phyloP scores from a whole-genome alignment of 352 stramenopile species.

The Phytophthora europaea region DNA sequence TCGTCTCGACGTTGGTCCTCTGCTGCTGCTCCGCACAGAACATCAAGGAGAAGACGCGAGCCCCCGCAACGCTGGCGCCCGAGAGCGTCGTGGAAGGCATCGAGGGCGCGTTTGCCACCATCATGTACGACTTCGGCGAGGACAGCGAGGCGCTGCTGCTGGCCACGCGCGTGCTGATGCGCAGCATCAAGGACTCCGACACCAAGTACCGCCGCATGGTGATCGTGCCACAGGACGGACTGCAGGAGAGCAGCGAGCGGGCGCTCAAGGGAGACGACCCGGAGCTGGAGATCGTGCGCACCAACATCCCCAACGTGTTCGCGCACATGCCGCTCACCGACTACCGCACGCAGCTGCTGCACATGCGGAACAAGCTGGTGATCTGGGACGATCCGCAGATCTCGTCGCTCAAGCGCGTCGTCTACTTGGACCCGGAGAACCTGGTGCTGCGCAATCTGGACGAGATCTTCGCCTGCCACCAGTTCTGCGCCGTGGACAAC shows the following conservation, averaged over 20 bases:
- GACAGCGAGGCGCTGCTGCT: constrained; percentile 73
- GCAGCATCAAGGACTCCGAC: constrained; percentile 71
- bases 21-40: constrained; percentile 16
- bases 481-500: constrained; percentile 88
- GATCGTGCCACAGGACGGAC: constrained; percentile 75
- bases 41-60: constrained; percentile 1
- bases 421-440: constrained; percentile 86
- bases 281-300: constrained; percentile 70
- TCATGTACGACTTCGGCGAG: constrained; percentile 73
- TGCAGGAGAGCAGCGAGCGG: constrained; percentile 44
- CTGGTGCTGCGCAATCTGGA: constrained; percentile 82
- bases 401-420: constrained; percentile 69
- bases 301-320: constrained; percentile 79
- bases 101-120: constrained; percentile 71
- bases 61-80: constrained; percentile 10
- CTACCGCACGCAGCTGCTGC: constrained; percentile 73
- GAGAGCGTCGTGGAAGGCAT: constrained; percentile 40
- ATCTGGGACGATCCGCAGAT: constrained; percentile 84
- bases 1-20: neutral
- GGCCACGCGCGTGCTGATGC: constrained; percentile 75
- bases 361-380: constrained; percentile 87
- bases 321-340: constrained; percentile 66
- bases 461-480: constrained; percentile 83
- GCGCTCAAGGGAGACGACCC: constrained; percentile 68
- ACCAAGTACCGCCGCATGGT: constrained; percentile 78